Conservation (phyloP, 2,329 filamentous ascomycete genomes). For the Emergomyces pasteurianus region DNA sequence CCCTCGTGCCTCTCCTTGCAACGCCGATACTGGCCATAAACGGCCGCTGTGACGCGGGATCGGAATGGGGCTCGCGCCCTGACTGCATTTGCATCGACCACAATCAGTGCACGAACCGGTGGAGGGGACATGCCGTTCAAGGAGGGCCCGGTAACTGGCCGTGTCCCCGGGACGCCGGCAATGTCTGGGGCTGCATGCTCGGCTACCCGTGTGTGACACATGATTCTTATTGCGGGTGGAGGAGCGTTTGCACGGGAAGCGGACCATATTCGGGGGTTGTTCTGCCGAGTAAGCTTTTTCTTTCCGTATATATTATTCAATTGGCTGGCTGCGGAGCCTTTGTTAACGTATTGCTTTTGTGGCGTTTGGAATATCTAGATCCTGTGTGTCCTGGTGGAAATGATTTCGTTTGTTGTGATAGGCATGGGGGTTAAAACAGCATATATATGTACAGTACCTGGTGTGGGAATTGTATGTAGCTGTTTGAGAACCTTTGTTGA, state of each 20-base stretch:
- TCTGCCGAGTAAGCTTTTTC: background rate
- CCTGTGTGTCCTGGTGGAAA: background rate
- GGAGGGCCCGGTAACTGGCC: background rate
- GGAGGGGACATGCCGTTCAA: background rate
- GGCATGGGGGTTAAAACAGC: too few species aligned
- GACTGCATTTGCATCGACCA: constrained; percentile 1
- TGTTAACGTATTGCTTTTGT: background rate
- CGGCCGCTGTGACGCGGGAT: background rate
- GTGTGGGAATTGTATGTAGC: background rate
- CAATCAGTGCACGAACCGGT: background rate
- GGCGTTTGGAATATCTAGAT: background rate
- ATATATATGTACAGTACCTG: too few species aligned
- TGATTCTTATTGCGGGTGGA: constrained; percentile 2
- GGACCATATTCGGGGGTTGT: background rate
- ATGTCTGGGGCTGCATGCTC: constrained; percentile 1
- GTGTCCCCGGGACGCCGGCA: background rate
- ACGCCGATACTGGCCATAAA: background rate
- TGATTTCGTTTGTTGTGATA: constrained; percentile 1
- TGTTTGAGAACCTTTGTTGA: background rate
- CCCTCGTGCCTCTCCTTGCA: background rate
- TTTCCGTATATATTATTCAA: background rate
- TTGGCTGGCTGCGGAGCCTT: background rate
- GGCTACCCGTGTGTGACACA: background rate
- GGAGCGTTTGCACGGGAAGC: background rate
- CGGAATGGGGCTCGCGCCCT: background rate